These are phyloP conservation scores for Macrophomina phaseolina DNA, from an alignment of 2,329 filamentous ascomycete genomes.

Conservation along the genomic window DNA sequence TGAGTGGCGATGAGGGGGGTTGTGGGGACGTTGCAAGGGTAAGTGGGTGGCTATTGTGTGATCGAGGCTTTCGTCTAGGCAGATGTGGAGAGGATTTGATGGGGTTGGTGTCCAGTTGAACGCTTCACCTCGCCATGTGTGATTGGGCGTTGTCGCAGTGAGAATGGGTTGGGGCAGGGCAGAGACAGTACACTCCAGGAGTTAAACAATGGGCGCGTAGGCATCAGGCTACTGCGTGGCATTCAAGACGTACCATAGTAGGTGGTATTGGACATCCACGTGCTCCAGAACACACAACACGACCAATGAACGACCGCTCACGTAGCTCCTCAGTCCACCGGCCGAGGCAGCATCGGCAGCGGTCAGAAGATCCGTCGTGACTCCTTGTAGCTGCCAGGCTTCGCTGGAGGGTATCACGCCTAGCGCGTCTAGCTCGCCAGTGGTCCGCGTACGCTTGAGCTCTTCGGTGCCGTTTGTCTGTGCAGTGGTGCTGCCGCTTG, in stretches of 20 bases:
- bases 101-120: no score
- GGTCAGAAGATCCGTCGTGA: background rate
- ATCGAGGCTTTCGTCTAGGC: no score
- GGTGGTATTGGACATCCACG: constrained; percentile 15
- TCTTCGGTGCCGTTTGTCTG: background rate
- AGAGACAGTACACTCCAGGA: no score
- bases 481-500: background rate
- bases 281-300: constrained; percentile 25
- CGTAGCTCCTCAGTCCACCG: background rate
- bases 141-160: no score
- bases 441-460: constrained; percentile 43
- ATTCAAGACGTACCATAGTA: constrained; percentile 12
- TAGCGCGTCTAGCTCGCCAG: constrained; percentile 44
- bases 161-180: no score
- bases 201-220: no score
- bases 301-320: background rate
- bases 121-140: no score
- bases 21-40: no score
- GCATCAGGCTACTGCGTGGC: no score
- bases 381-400: constrained; percentile 42
- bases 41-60: no score
- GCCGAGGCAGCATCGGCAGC: constrained; percentile 27
- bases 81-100: no score
- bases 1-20: no score
- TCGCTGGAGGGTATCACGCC: constrained; percentile 36